Evolutionary conservation across 768 basidiomycete species (phyloP).

Genomic region (Leccinum ochraceum): DNA sequence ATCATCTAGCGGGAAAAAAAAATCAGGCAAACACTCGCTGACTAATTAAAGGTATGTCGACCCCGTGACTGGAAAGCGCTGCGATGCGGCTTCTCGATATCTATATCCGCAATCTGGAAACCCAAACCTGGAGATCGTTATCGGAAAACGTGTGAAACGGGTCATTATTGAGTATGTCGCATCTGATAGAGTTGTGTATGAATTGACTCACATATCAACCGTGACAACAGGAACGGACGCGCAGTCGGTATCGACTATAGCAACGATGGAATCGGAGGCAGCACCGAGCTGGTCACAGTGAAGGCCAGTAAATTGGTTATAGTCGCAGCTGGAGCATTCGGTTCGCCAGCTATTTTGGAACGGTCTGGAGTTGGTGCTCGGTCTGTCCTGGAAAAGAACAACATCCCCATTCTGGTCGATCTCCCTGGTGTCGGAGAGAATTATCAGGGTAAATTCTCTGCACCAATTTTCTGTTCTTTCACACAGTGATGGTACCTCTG

Average conservation of each 20-base stretch:
- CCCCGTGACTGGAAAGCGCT: conserved; percentile 36
- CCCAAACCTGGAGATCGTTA: conserved; percentile 31
- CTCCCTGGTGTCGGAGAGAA: conserved; percentile 1
- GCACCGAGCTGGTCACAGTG: conserved; percentile 16
- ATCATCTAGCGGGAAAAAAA: not conserved
- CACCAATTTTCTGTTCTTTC: not conserved
- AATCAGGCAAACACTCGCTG: not conserved
- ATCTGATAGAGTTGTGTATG: not conserved
- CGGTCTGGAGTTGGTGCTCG: conserved; percentile 67
- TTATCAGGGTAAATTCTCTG: conserved; percentile 42
- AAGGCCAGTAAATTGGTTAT: conserved; percentile 43
- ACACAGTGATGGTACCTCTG: not conserved
- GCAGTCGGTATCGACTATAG: conserved; percentile 40
- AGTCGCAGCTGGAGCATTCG: conserved; percentile 53
- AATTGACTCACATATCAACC: not conserved
- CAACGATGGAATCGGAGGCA: conserved; percentile 19
- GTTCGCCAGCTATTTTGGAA: conserved; percentile 56
- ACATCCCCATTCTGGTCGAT: conserved; percentile 39
- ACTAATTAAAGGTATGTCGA: conserved; percentile 50
- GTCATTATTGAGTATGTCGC: not conserved
- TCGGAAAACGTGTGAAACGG: conserved; percentile 20
- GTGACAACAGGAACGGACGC: conserved; percentile 28
- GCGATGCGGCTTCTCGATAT: conserved; percentile 34
- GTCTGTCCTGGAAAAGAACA: conserved; percentile 45
- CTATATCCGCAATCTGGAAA: conserved; percentile 36